These are phyloP conservation scores for Lizanozyma gosingica DNA, from an alignment of 1,139 yeast species.

Conservation along the genomic window DNA sequence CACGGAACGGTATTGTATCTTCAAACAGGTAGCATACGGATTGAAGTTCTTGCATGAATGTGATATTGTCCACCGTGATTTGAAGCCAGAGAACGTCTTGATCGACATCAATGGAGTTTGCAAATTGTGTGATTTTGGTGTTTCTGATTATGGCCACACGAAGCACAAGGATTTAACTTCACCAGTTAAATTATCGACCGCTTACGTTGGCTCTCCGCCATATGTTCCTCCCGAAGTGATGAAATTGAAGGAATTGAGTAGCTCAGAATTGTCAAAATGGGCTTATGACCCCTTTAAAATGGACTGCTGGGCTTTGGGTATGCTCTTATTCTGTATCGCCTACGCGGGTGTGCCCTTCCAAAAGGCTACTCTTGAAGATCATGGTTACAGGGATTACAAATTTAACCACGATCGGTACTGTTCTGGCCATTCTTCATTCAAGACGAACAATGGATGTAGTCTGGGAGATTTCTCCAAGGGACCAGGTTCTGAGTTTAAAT, in stretches of 20 bases:
- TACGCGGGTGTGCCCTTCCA: constrained; percentile 56
- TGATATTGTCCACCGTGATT: constrained; percentile 55
- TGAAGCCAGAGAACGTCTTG: constrained; percentile 59
- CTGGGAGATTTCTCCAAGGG: constrained; percentile 32
- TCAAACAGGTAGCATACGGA: constrained; percentile 51
- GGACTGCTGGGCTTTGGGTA: constrained; percentile 71
- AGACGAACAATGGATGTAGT: constrained; percentile 23
- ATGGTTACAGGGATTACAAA: constrained; percentile 49
- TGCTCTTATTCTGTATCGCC: constrained; percentile 51
- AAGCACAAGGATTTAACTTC: constrained; percentile 44
- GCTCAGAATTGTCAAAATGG: constrained; percentile 27
- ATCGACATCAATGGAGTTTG: constrained; percentile 49
- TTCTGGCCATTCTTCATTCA: constrained; percentile 45
- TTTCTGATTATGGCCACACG: constrained; percentile 54
- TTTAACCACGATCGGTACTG: constrained; percentile 43
- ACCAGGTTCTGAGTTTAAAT: constrained; percentile 60
- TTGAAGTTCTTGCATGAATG: constrained; percentile 44
- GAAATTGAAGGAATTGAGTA: constrained; percentile 35
- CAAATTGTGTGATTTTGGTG: constrained; percentile 72
- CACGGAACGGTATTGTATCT: constrained; percentile 49
- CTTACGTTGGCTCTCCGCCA: constrained; percentile 72
- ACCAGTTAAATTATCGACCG: constrained; percentile 34
- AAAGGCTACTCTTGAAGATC: constrained; percentile 42
- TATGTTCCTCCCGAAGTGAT: constrained; percentile 74
- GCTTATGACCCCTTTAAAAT: constrained; percentile 59